phyloP scores from a whole-genome alignment of 2,329 filamentous ascomycete species.

The Fusarium heterosporum region DNA sequence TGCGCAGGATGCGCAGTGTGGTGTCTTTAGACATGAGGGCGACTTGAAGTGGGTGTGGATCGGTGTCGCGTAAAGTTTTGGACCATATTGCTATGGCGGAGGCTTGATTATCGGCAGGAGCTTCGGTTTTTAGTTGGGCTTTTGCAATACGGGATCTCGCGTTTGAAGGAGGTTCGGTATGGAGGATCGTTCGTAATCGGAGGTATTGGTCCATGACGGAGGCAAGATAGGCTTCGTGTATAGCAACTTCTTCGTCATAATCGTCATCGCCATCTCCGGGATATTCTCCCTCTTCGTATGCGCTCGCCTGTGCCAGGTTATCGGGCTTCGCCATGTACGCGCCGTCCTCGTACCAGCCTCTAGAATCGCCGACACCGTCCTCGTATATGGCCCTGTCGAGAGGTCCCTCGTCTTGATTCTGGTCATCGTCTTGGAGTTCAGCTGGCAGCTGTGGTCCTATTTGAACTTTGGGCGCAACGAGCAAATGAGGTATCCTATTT shows the following conservation, averaged over 20 bases:
- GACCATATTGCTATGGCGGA: constrained; percentile 65
- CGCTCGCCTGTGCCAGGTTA: constrained; percentile 46
- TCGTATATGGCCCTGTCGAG: constrained; percentile 61
- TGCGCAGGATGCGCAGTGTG: constrained; percentile 73
- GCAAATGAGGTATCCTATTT: constrained; percentile 76
- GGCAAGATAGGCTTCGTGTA: constrained; percentile 75
- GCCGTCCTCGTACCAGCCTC: constrained; percentile 80
- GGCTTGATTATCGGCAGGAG: constrained; percentile 63
- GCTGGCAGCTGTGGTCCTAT: constrained; percentile 64
- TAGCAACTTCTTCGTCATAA: constrained; percentile 49
- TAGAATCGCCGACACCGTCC: constrained; percentile 62
- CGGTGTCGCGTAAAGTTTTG: constrained; percentile 61
- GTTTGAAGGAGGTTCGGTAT: constrained; percentile 64
- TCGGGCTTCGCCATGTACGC: constrained; percentile 76
- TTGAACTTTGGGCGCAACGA: constrained; percentile 70
- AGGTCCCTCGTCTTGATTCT: constrained; percentile 48
- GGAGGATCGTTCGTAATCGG: constrained; percentile 71
- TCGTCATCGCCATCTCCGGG: constrained; percentile 44
- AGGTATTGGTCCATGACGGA: constrained; percentile 74
- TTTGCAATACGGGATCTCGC: constrained; percentile 65
- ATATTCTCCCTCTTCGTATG: constrained; percentile 47
- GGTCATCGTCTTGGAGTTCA: constrained; percentile 44
- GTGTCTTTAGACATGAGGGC: constrained; percentile 74
- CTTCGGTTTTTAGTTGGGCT: constrained; percentile 67
- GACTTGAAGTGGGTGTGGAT: constrained; percentile 70